Base-by-base conservation (phyloP, 2,329 filamentous ascomycete genomes). In the Nothopassalora personata region DNA sequence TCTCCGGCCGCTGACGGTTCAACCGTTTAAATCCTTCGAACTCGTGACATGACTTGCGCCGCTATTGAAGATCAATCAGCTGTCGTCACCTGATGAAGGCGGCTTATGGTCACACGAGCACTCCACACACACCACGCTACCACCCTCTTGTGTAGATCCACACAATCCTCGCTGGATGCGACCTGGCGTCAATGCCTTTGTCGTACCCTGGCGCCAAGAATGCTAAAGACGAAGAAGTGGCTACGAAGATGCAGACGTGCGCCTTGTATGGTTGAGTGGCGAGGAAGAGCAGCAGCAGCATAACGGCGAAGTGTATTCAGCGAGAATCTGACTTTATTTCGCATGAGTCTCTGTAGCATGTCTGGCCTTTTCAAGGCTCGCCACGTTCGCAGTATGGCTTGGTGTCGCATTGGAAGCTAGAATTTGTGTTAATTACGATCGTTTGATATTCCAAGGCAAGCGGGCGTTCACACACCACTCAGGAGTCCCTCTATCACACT, bases 321-420 rank as follows among this genome's bases (percentile, higher is more conserved):
- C 15, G 5, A 43, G 9, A 9, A 13, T n/a, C 5, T 43, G 5
- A 6, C 5, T 2, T 13, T 13, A n/a, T 43, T 2, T 13, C 11
- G 36, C 5, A 43, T 43, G 15, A 15, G 11, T 43, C 7, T 34
- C 1, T n/a, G 36, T 5, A 13, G 15, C 36, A 43, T 13, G 15
- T 13, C n/a, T 30, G 46, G 15, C 31, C 31, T 23, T 9, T 15
- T 48, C 46, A 48, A 18, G 46, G 46, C 19, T 48, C 46, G 46
- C 46, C 46, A 31, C 63, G 62, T 23, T 63, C 57, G 39, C 63
- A 64, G 49, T 63, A 65, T 30, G 63, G 46, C 55, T 65, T 59
- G 3, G 59, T 54, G 28, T 63, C 59, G 47, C 63, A 65, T 27
- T 58, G 45, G 28, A 58, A 59, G 45, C 61, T 65, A 23, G 10